Evolutionary conservation across 345 rosid genomes (phyloP), one percentile per base, ranked within the genome.

Genomic region (Bretschneidera sinensis): DNA sequence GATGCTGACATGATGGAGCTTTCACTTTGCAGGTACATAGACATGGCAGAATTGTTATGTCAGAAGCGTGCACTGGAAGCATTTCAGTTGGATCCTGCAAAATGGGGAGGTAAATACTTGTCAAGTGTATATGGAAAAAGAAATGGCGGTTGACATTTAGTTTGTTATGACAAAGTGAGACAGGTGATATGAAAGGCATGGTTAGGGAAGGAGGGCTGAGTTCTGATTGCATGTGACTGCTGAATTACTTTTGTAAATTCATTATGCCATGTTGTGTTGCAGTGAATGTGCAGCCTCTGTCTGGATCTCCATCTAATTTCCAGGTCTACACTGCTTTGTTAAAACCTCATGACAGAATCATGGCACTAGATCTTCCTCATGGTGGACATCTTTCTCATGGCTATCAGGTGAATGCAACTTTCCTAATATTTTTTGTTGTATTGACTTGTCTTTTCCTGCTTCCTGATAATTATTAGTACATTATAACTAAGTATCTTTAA

Each of bases 371-470:
- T 77, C 99, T 94, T 66, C 97, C 99, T 77, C 99, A 94, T 61
- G 99, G 99, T 43, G 97, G 99, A 10, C 99, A 94, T 82, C 97
- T 94, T 73, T 94, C 99, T 70, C 99, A 94, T 78, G 97, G 99
- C 45, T 94, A 94, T 77, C 97, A 94, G 99, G 99, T 94, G 64
- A 59, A 39, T 63, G 21, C 35, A 60, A 52, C 47, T 61, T 54
- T 61, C 68, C 16, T 49, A 22, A 21, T 33, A 48, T 43, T 24
- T 39, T 63, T 25, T 39, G 57, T 18, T 16, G 17, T 54, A 16
- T n/a, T n/a, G n/a, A n/a, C n/a, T 24, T 61, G 17, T 22, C 16
- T 34, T n/a, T 14, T 28, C 43, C 13, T 54, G 31, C 48, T 24
- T 9, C 5, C 43, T 39, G 21, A 25, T 24, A 43, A 11, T 39